Percentiles rank a stretch among this genome's conserved stretches.
Evolutionary conservation across 345 rosid genomes (phyloP).

Genomic region (Mangifera indica): DNA sequence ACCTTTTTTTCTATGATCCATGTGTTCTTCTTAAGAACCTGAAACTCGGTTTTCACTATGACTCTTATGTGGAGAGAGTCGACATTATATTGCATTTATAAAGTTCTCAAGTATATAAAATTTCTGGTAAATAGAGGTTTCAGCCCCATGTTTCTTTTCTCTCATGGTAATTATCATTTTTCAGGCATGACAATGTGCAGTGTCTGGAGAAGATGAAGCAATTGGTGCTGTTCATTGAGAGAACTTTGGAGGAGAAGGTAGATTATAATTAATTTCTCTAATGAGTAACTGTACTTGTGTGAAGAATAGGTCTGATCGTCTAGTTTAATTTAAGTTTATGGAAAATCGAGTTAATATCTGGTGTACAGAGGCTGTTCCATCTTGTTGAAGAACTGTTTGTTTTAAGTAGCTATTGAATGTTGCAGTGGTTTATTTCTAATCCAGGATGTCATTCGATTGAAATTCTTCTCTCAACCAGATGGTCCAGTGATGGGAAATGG

Average conservation of each 20-base stretch:
- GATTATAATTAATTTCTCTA: too few species aligned
- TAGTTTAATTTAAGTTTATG: neutral
- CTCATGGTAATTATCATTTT: conserved; percentile 30
- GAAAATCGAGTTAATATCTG: neutral
- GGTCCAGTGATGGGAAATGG: conserved; percentile 92
- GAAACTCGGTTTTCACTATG: neutral
- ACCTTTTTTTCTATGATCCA: neutral
- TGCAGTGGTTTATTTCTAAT: conserved; percentile 13
- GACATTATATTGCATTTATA: neutral
- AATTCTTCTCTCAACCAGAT: conserved; percentile 91
- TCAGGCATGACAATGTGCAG: conserved; percentile 94
- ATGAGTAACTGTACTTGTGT: too few species aligned
- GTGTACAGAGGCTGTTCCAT: neutral
- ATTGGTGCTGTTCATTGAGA: conserved; percentile 73
- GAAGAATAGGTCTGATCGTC: conserved; percentile 1
- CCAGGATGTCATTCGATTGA: conserved; percentile 69
- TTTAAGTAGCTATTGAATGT: neutral
- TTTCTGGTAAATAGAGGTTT: neutral
- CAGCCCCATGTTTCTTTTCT: conserved; percentile 21
- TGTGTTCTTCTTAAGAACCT: conserved; percentile 8
- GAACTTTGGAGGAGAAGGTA: conserved; percentile 85
- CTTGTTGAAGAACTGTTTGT: neutral
- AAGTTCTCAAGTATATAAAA: conserved; percentile 2
- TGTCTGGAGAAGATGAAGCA: conserved; percentile 89
- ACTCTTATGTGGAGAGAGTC: too few species aligned